These are phyloP conservation scores for Aspergillus nidulans DNA, from an alignment of 495 filamentous ascomycete species.

Conservation along the genomic window DNA sequence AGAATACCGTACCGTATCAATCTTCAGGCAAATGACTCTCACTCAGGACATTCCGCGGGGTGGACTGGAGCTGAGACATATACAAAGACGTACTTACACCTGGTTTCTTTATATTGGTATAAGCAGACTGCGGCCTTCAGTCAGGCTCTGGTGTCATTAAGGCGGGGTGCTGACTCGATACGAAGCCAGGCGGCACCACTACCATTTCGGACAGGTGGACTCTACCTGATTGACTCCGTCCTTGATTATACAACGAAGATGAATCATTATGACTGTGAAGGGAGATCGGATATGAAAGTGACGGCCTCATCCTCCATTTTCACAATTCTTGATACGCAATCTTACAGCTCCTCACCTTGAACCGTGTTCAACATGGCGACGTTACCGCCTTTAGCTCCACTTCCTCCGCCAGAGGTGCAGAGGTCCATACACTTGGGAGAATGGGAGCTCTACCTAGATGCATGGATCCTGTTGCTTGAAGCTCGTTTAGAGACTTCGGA, in stretches of 20 bases:
- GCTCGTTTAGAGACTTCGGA: slow-evolving; percentile 57
- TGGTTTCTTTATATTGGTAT: background rate
- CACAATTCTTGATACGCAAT: background rate
- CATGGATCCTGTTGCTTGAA: slow-evolving; percentile 65
- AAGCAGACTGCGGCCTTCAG: background rate
- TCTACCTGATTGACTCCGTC: background rate
- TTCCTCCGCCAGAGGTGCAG: slow-evolving; percentile 65
- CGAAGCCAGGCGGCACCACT: background rate
- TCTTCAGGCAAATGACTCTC: slow-evolving; percentile 7
- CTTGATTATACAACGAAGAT: background rate
- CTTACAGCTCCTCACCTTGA: background rate
- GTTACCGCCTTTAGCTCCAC: slow-evolving; percentile 68
- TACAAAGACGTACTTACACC: background rate
- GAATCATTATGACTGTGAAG: slow-evolving; percentile 2
- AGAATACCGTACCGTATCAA: background rate
- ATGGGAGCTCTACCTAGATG: slow-evolving; percentile 74
- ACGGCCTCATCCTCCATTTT: background rate
- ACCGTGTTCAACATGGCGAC: slow-evolving; percentile 30
- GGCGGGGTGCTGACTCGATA: background rate
- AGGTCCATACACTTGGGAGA: slow-evolving; percentile 61
- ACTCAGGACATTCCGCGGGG: slow-evolving; percentile 15
- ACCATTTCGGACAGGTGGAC: background rate
- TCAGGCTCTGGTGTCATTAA: background rate
- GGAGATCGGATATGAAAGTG: background rate
- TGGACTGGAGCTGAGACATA: background rate